Evolutionary conservation across 148 eudicot genomes (phyloP), one percentile per base, ranked within the genome.

Genomic region (Simmondsia chinensis): DNA sequence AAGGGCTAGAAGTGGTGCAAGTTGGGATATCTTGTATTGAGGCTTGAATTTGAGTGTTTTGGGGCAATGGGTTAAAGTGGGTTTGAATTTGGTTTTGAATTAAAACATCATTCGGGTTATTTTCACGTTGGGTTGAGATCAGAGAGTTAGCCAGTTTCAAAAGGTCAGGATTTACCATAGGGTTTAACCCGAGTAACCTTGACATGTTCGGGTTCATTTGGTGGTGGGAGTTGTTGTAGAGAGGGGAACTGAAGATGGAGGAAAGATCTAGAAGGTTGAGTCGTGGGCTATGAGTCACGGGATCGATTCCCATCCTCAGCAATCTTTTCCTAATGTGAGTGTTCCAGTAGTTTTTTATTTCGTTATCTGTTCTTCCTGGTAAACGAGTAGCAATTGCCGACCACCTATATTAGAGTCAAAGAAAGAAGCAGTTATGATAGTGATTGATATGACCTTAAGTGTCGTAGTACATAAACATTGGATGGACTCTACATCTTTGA

Each of bases 321-420:
- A 91, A 78, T 42, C 72, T 62, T 32, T 91, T 91, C 6, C 99
- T 35, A 14, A 91, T 79, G 55, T 86, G 95, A 5, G 95, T 91
- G 71, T 91, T 91, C 99, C 99, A 91, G 20, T 82, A 82, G 52
- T 91, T 91, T 57, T 91, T 91, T 43, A 91, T 86, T 28, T 91
- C 99, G 5, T 91, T 91, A 24, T 91, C 99, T 0, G 99, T 91
- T 25, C 95, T 76, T 48, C 99, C 95, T 0, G 99, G 99, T 45
- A 91, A 74, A 4, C 83, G 83, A 48, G 86, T 79, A 40, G 99
- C 99, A 53, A 91, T 91, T 7, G 86, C 73, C 10, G 99, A 91
- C 99, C 99, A 91, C 72, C 99, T 91, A 30, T 39, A 54, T 12
- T 27, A 6, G 38, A 57, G 65, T 63, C 69, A 17, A 37, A 30